Evolutionary conservation across 352 stramenopile species (phyloP).

Genomic region (Phytophthora tentaculata): DNA sequence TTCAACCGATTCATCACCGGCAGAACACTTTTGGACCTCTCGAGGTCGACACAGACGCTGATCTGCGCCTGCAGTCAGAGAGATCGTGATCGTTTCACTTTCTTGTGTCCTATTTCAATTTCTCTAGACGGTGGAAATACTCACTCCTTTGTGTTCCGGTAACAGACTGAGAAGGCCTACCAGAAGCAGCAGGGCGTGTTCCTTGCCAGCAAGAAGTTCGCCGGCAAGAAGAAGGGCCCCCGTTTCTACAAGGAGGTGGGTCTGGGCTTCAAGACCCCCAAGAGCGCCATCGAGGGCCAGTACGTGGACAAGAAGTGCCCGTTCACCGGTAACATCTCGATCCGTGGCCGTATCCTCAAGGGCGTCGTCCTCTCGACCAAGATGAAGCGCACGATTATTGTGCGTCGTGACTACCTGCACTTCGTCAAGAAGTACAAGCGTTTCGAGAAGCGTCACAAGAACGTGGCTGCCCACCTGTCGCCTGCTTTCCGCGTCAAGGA

Average conservation of each 20-base stretch:
- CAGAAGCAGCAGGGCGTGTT: constrained; percentile 99
- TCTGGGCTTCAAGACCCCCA: constrained; percentile 99
- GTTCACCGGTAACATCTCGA: constrained; percentile 99
- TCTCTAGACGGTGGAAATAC: background rate
- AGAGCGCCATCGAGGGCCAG: constrained; percentile 93
- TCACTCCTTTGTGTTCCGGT: constrained; percentile 14
- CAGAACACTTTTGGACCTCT: constrained; percentile 29
- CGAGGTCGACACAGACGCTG: constrained; percentile 21
- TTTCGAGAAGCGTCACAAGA: constrained; percentile 99
- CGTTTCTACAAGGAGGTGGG: constrained; percentile 98
- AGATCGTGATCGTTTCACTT: constrained; percentile 3
- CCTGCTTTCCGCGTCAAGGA: constrained; percentile 98
- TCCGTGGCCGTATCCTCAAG: constrained; percentile 98
- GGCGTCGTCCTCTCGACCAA: constrained; percentile 99
- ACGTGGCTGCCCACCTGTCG: constrained; percentile 98
- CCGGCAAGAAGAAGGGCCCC: constrained; percentile 94
- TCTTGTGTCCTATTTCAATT: constrained; percentile 2
- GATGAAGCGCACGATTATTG: constrained; percentile 99
- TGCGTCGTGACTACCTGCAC: constrained; percentile 99
- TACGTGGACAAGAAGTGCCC: constrained; percentile 99
- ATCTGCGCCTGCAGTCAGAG: constrained; percentile 23
- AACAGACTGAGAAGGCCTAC: constrained; percentile 98
- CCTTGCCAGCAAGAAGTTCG: constrained; percentile 96
- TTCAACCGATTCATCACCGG: constrained; percentile 54
- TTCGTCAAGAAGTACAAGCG: constrained; percentile 99